Conservation (phyloP, 805 yeast genomes). For the Saccharomycodes ludwigii region DNA sequence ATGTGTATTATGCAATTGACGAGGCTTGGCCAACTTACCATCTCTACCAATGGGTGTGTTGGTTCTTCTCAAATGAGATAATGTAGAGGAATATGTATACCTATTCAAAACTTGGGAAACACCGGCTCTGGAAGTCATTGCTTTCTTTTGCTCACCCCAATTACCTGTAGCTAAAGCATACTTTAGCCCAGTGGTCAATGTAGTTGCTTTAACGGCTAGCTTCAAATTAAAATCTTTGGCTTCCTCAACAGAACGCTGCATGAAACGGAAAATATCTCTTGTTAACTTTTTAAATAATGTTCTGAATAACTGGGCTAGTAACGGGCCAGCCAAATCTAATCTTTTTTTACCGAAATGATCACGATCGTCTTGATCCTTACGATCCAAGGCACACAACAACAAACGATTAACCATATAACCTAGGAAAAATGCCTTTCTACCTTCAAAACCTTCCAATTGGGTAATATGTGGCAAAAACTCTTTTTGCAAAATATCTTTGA, state of each 20-base stretch:
- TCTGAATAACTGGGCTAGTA: slow-evolving; percentile 90
- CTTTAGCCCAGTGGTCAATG: slow-evolving; percentile 93
- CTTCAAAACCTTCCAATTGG: slow-evolving; percentile 92
- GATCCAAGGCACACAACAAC: slow-evolving; percentile 87
- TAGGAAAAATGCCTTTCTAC: slow-evolving; percentile 90
- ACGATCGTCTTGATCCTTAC: slow-evolving; percentile 98
- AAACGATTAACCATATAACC: slow-evolving; percentile 97
- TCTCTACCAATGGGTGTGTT: slow-evolving; percentile 99
- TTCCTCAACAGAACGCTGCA: slow-evolving; percentile 98
- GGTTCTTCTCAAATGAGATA: slow-evolving; percentile 97
- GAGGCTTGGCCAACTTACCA: slow-evolving; percentile 97
- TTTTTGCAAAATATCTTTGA: slow-evolving; percentile 90
- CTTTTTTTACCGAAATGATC: slow-evolving; percentile 99
- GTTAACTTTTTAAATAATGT: slow-evolving; percentile 87
- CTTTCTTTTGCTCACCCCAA: slow-evolving; percentile 99
- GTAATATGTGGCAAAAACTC: slow-evolving; percentile 96
- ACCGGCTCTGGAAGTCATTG: slow-evolving; percentile 98
- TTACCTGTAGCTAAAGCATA: slow-evolving; percentile 98
- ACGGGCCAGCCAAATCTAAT: slow-evolving; percentile 96
- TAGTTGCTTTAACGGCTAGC: slow-evolving; percentile 91
- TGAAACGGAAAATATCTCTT: slow-evolving; percentile 92
- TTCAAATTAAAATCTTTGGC: slow-evolving; percentile 94
- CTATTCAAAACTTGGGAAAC: slow-evolving; percentile 97
- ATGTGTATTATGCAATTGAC: slow-evolving; percentile 97
- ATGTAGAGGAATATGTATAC: slow-evolving; percentile 96